Conservation (phyloP, 139 green algal species). For the Chlamydomonas applanata region DNA sequence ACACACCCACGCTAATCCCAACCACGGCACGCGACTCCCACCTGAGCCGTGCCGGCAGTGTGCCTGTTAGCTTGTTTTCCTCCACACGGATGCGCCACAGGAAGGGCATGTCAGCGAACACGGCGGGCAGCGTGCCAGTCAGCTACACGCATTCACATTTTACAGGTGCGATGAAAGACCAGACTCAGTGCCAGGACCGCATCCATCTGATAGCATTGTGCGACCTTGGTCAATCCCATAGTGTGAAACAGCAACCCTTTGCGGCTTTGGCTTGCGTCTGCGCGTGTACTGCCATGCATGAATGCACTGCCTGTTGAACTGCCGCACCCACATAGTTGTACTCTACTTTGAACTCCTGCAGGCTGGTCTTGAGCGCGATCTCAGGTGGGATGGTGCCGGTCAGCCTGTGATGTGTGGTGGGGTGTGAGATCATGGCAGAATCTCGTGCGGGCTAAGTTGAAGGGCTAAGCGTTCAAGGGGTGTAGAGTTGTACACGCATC, state of each 20-base stretch:
- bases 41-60: constrained; percentile 37
- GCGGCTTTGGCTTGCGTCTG: no score
- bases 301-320: no score
- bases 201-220: neutral
- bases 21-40: no score
- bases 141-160: no score
- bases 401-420: constrained; percentile 24
- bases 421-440: no score
- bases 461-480: no score
- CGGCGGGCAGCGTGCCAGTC: constrained; percentile 17
- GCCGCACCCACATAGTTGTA: constrained; percentile 26
- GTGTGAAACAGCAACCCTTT: no score
- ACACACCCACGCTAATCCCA: no score
- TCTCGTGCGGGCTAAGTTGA: constrained; percentile 12
- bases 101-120: constrained; percentile 15
- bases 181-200: neutral
- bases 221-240: neutral
- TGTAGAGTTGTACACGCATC: neutral
- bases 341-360: constrained; percentile 52
- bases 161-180: no score
- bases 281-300: no score
- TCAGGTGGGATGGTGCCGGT: constrained; percentile 36
- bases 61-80: constrained; percentile 45
- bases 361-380: constrained; percentile 9
- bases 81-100: constrained; percentile 31